Evolutionary conservation across 176 grass and related monocot genomes (phyloP).

Genomic region (Raddia guianensis): DNA sequence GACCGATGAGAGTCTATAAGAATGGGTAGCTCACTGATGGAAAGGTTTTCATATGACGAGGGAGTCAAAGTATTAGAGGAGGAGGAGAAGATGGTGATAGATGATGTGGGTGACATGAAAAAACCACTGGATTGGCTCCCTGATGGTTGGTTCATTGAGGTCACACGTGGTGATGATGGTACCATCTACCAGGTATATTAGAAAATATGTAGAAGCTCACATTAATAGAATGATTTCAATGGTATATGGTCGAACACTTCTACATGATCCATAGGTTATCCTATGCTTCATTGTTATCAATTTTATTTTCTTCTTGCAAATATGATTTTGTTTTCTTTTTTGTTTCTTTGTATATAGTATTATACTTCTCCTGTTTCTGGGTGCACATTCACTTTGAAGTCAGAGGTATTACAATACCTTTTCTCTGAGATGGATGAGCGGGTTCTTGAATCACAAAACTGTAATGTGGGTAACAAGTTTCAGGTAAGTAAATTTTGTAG

Average conservation of each 20-base stretch:
- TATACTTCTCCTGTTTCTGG: slow-evolving; percentile 44
- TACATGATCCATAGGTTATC: neutral
- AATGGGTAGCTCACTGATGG: neutral
- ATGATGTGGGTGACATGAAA: neutral
- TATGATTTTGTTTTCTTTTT: neutral
- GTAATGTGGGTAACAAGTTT: neutral
- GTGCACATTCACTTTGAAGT: slow-evolving; percentile 28
- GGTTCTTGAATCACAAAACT: slow-evolving; percentile 6
- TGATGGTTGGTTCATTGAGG: slow-evolving; percentile 59
- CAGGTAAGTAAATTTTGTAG: neutral
- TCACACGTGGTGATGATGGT: slow-evolving; percentile 24
- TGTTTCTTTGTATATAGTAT: slow-evolving; percentile 30
- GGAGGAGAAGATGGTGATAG: neutral
- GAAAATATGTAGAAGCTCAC: neutral
- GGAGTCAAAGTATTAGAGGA: neutral
- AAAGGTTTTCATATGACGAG: neutral
- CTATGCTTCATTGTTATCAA: neutral
- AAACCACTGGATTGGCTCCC: slow-evolving; percentile 52
- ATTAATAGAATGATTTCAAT: neutral
- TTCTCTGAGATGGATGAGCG: slow-evolving; percentile 40
- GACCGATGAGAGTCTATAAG: neutral
- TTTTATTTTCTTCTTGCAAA: neutral
- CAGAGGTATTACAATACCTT: slow-evolving; percentile 41
- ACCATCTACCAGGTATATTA: slow-evolving; percentile 36
- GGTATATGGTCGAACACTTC: neutral